A percentile compares a stretch with the other conserved stretches of the same genome.
phyloP scores from a whole-genome alignment of 1,284 basidiomycete genomes.

The Cutaneotrichosporon spelunceum region DNA sequence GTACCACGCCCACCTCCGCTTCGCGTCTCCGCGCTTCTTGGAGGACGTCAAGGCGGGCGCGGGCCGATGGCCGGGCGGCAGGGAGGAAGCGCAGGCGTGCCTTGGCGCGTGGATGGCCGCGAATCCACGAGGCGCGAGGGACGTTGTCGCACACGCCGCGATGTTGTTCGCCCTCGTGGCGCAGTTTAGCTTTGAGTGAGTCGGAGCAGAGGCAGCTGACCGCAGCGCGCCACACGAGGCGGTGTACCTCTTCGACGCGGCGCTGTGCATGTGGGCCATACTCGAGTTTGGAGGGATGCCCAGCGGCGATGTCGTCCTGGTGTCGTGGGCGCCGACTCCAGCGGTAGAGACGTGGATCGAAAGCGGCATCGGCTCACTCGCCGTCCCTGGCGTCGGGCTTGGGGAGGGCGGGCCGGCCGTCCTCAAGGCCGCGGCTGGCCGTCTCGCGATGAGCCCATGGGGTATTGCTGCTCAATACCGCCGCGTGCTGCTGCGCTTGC shows the following conservation, averaged over 20 bases:
- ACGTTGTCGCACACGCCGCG: constrained; percentile 26
- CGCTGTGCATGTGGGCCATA: constrained; percentile 28
- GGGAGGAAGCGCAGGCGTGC: background rate
- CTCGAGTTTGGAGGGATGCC: constrained; percentile 8
- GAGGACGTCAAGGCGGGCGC: constrained; percentile 29
- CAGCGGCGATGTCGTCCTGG: background rate
- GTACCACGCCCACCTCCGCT: constrained; percentile 28
- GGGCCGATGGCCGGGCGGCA: constrained; percentile 16
- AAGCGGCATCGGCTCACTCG: constrained; percentile 16
- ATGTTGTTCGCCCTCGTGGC: constrained; percentile 23
- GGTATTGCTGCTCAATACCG: constrained; percentile 28
- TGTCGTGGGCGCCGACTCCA: constrained; percentile 22
- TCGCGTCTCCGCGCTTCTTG: constrained; percentile 22
- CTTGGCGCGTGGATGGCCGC: constrained; percentile 19
- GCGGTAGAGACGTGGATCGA: constrained; percentile 26
- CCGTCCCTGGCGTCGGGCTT: constrained; percentile 22
- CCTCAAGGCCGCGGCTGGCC: constrained; percentile 19
- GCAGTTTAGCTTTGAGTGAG: constrained; percentile 20
- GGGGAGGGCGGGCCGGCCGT: constrained; percentile 3
- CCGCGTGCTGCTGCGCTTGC: constrained; percentile 15
- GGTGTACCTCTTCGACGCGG: constrained; percentile 29
- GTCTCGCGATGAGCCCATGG: constrained; percentile 25
- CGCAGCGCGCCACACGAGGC: constrained; percentile 27
- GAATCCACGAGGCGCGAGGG: constrained; percentile 12
- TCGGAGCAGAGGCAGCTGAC: constrained; percentile 1